Conservation (phyloP, 83 land plant species). For the Isoetes engelmannii region DNA sequence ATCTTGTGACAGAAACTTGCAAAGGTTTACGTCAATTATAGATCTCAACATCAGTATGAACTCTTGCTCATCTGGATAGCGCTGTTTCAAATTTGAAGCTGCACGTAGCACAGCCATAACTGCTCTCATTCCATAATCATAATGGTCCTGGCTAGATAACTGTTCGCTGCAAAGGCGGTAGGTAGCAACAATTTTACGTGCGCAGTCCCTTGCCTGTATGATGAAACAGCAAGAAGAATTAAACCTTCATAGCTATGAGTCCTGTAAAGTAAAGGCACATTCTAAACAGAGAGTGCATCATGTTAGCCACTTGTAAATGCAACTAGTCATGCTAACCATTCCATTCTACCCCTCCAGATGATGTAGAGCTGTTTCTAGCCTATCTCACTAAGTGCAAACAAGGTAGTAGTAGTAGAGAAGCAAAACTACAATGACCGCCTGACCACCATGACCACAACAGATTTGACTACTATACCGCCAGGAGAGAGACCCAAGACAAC, state of each 20-base stretch:
- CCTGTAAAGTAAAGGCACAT: too few species aligned
- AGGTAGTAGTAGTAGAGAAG: too few species aligned
- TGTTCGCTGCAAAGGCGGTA: slow-evolving; percentile 44
- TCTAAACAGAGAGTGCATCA: too few species aligned
- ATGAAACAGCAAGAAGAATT: neutral
- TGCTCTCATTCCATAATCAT: slow-evolving; percentile 47
- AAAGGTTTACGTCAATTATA: slow-evolving; percentile 40
- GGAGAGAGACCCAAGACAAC: too few species aligned
- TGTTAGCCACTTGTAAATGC: too few species aligned
- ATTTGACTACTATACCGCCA: too few species aligned
- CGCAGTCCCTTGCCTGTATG: slow-evolving; percentile 38
- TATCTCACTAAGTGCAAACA: too few species aligned
- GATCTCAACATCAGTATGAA: slow-evolving; percentile 39
- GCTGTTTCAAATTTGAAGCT: slow-evolving; percentile 38
- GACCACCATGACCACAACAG: too few species aligned
- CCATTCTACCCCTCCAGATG: too few species aligned
- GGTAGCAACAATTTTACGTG: slow-evolving; percentile 42
- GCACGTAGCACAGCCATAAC: slow-evolving; percentile 46
- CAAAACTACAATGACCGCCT: too few species aligned
- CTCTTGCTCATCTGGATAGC: slow-evolving; percentile 40
- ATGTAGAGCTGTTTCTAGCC: too few species aligned
- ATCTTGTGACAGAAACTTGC: slow-evolving; percentile 43
- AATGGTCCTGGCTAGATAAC: slow-evolving; percentile 45
- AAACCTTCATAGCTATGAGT: neutral
- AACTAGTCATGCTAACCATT: too few species aligned